phyloP scores from a whole-genome alignment of 495 filamentous ascomycete species.

The Xylaria nigripes region DNA sequence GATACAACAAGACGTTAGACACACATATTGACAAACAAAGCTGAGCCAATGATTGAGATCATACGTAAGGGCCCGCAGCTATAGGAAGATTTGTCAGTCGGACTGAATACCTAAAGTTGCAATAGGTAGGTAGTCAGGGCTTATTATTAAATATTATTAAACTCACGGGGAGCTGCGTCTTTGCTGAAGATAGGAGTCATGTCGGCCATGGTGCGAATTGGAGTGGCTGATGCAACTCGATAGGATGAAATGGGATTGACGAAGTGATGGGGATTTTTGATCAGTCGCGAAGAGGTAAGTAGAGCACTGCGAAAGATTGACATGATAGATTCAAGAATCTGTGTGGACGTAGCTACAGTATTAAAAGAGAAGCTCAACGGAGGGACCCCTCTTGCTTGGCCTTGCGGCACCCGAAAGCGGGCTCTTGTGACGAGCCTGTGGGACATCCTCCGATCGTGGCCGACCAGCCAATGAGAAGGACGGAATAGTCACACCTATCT shows the following conservation, averaged over 20 bases:
- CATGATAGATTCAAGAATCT: constrained; percentile 4
- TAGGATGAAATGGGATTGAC: background rate
- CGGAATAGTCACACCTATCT: too few species aligned
- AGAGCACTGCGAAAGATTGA: constrained; percentile 4
- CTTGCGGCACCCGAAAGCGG: background rate
- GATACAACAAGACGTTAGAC: background rate
- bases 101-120: background rate
- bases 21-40: background rate
- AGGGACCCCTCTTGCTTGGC: background rate
- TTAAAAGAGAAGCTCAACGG: too few species aligned
- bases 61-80: constrained; percentile 52
- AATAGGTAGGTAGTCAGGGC: background rate
- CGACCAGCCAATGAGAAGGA: too few species aligned
- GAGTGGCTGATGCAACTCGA: constrained; percentile 8
- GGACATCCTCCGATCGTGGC: too few species aligned
- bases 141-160: too few species aligned
- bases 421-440: too few species aligned
- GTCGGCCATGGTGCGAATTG: constrained; percentile 36
- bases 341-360: too few species aligned
- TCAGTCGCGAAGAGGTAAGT: background rate
- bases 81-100: constrained; percentile 11
- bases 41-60: constrained; percentile 11
- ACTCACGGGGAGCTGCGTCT: constrained; percentile 46
- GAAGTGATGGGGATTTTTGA: background rate
- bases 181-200: constrained; percentile 42